Evolutionary conservation across 2,329 filamentous ascomycete species (phyloP).

Genomic region (Balansia obtecta): DNA sequence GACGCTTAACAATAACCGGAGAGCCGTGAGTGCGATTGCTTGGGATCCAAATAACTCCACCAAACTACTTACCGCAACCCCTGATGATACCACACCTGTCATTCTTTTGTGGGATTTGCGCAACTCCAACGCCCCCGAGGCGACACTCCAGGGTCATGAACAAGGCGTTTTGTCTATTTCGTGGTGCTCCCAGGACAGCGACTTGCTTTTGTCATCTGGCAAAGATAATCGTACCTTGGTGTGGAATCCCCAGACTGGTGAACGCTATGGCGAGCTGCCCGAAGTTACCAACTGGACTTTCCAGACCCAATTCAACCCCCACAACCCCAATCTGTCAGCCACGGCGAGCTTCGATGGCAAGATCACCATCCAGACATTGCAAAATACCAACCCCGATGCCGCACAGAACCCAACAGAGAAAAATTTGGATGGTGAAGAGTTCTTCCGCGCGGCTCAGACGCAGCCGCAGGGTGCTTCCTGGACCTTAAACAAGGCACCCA

Average conservation of each 20-base stretch:
- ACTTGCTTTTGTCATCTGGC: slow-evolving; percentile 81
- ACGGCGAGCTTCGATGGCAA: slow-evolving; percentile 97
- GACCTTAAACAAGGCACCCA: slow-evolving; percentile 72
- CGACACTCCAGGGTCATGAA: slow-evolving; percentile 81
- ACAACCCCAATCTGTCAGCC: slow-evolving; percentile 82
- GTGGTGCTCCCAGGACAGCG: slow-evolving; percentile 86
- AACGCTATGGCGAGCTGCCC: slow-evolving; percentile 81
- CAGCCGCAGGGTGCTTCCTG: slow-evolving; percentile 87
- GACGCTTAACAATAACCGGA: slow-evolving; percentile 89
- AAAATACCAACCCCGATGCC: slow-evolving; percentile 78
- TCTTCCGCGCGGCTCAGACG: slow-evolving; percentile 86
- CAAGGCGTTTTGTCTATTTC: slow-evolving; percentile 87
- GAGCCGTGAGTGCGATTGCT: slow-evolving; percentile 86
- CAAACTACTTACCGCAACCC: slow-evolving; percentile 83
- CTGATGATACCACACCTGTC: slow-evolving; percentile 76
- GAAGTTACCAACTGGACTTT: slow-evolving; percentile 99
- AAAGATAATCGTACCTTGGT: slow-evolving; percentile 93
- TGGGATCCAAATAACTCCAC: slow-evolving; percentile 97
- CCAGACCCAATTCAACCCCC: slow-evolving; percentile 84
- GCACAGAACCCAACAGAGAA: slow-evolving; percentile 54
- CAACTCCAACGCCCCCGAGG: slow-evolving; percentile 90
- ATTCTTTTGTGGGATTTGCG: slow-evolving; percentile 91
- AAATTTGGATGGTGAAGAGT: slow-evolving; percentile 80
- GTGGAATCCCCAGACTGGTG: slow-evolving; percentile 91
- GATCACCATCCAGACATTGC: slow-evolving; percentile 84